Base-by-base conservation (phyloP, 352 stramenopile species). In the Phytophthora pini region DNA sequence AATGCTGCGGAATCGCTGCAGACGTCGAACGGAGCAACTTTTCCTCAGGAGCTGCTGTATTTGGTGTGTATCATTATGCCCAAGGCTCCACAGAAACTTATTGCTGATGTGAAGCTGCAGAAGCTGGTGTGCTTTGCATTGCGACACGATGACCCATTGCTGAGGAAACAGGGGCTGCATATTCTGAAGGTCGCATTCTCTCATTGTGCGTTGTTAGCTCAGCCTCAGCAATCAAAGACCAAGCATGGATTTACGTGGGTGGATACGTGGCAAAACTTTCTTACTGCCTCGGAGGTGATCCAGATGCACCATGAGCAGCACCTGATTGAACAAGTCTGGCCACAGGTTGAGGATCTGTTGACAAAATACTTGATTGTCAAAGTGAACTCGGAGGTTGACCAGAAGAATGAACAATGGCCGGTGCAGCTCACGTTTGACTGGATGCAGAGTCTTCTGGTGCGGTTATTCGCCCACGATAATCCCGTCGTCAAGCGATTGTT, bases 221-320 rank as follows among this genome's bases (percentile, higher is more conserved):
- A 76, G 13, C 26, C 44, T 3, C 50, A 59, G 2, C 56, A 67
- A 56, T 29, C 4, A 71, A 45, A 13, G 5, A 47, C 50, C 5
- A 56, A 40, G 24, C 7, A 36, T 36, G 31, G 9, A 8, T 36
- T 26, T 0, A 11, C 22, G 15, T 78, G 64, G 68, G 24, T 77
- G 15, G 29, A 54, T 12, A 79, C 65, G 17, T 95, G 87, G 87
- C 74, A 85, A 61, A 87, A 72, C 53, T 95, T 93, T 32, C 56
- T 95, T 39, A 78, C 79, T 1, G 84, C 80, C 3, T 93, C 84
- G 1, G 84, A 95, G 22, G 84, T 95, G 11, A 90, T 95, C 38
- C 84, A 94, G 54, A 86, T 92, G 68, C 85, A 95, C 44, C 85
- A 95, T 36, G 83, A 94, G 49, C 85, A 87, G 54, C 87, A 95